A percentile compares a stretch with the other conserved stretches of the same genome.
Conservation (phyloP, 139 green algal genomes). For the Micromonas commoda region DNA sequence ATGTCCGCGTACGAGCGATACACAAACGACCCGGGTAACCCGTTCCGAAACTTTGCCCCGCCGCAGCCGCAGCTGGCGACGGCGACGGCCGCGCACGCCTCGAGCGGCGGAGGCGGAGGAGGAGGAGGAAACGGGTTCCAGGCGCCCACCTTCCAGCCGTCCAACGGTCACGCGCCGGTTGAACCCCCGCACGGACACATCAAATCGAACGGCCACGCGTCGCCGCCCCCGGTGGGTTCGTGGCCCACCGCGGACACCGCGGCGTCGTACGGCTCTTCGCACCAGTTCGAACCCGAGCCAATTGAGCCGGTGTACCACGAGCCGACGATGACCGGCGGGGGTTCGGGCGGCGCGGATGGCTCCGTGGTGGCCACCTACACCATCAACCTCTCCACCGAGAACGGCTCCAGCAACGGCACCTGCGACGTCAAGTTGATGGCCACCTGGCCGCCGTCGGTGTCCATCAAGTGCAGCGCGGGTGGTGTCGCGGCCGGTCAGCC, state of each 20-base stretch:
- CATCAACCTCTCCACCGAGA: neutral
- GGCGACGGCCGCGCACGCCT: too few relatives aligned
- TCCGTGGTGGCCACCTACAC: neutral
- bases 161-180: too few relatives aligned
- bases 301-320: neutral
- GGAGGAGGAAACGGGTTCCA: too few relatives aligned
- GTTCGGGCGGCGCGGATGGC: neutral
- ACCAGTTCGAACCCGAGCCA: too few relatives aligned
- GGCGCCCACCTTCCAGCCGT: too few relatives aligned
- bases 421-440: neutral
- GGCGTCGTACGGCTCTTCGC: neutral
- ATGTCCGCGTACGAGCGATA: neutral
- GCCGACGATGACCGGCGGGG: neutral
- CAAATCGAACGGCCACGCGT: too few relatives aligned
- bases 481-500: neutral
- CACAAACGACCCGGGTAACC: neutral
- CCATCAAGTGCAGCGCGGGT: neutral
- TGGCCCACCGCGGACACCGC: too few relatives aligned
- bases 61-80: too few relatives aligned
- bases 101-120: too few relatives aligned
- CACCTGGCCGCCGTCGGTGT: neutral
- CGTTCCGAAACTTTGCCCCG: neutral
- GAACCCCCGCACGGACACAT: too few relatives aligned
- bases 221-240: too few relatives aligned
- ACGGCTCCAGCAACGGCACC: neutral